These are phyloP conservation scores for Verbena officinalis DNA, from an alignment of 257 asterid species.

Conservation along the genomic window DNA sequence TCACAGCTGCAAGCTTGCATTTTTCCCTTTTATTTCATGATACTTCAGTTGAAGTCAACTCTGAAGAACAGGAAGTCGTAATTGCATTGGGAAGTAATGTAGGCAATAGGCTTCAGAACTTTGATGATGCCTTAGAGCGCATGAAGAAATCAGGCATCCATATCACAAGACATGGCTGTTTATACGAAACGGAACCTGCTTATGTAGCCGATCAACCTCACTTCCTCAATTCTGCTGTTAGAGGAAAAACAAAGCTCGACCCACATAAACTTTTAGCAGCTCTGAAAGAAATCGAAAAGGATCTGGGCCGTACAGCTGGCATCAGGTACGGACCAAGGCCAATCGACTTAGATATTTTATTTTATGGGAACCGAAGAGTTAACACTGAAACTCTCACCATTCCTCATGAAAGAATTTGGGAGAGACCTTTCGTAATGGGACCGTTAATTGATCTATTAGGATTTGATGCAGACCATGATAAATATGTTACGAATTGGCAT, in stretches of 20 bases:
- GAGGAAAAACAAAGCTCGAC: slow-evolving; percentile 72
- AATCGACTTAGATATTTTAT: slow-evolving; percentile 86
- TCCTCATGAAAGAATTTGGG: slow-evolving; percentile 93
- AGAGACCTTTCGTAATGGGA: slow-evolving; percentile 94
- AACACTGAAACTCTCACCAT: slow-evolving; percentile 64
- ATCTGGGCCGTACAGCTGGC: slow-evolving; percentile 87
- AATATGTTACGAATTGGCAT: slow-evolving; percentile 61
- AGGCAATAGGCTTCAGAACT: slow-evolving; percentile 73
- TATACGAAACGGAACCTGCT: slow-evolving; percentile 90
- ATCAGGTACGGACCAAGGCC: slow-evolving; percentile 94
- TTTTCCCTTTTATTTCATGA: slow-evolving; percentile 49
- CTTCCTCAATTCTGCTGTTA: slow-evolving; percentile 86
- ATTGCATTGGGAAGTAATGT: slow-evolving; percentile 95
- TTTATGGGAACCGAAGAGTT: slow-evolving; percentile 69
- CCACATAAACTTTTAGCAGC: slow-evolving; percentile 62
- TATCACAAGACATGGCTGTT: slow-evolving; percentile 73
- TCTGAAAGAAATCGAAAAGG: slow-evolving; percentile 84
- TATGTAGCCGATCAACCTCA: slow-evolving; percentile 92
- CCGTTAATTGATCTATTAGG: slow-evolving; percentile 86
- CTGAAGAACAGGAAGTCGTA: slow-evolving; percentile 78
- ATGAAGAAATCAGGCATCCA: slow-evolving; percentile 81
- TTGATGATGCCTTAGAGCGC: slow-evolving; percentile 72
- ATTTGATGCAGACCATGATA: slow-evolving; percentile 53
- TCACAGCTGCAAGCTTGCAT: slow-evolving; percentile 41
- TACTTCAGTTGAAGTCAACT: slow-evolving; percentile 59